Conservation (phyloP, 495 filamentous ascomycete species). For the Penicillium psychrofluorescens region DNA sequence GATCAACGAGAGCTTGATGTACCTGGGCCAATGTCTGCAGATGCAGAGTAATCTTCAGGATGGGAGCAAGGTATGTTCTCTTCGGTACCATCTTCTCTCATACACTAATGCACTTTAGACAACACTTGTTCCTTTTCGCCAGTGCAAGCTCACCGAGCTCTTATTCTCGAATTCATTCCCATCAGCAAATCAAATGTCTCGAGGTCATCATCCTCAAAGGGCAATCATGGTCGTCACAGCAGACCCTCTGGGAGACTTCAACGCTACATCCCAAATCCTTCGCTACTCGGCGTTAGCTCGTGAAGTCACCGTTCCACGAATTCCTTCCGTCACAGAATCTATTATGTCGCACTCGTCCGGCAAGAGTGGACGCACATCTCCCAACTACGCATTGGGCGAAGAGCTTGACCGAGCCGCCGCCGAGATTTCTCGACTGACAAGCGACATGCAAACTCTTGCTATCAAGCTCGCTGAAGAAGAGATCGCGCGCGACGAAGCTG, state of each 20-base stretch:
- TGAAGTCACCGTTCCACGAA: conserved; percentile 86
- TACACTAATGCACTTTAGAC: conserved; percentile 37
- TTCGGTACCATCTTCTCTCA: background rate
- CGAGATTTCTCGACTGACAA: conserved; percentile 66
- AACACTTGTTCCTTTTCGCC: conserved; percentile 81
- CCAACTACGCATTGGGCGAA: conserved; percentile 45
- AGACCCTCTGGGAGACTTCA: conserved; percentile 89
- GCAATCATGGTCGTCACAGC: conserved; percentile 96
- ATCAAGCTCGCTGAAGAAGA: conserved; percentile 56
- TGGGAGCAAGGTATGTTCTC: conserved; percentile 57
- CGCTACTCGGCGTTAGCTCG: conserved; percentile 90
- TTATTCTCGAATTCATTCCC: conserved; percentile 95
- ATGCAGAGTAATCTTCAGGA: conserved; percentile 79
- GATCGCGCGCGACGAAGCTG: conserved; percentile 45
- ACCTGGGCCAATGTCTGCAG: conserved; percentile 92
- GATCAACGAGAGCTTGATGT: conserved; percentile 98
- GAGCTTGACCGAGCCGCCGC: conserved; percentile 70
- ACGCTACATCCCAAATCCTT: conserved; percentile 91
- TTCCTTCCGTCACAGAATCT: conserved; percentile 66
- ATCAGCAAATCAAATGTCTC: conserved; percentile 47
- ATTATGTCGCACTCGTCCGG: conserved; percentile 42
- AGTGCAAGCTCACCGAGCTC: conserved; percentile 94
- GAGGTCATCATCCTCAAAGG: conserved; percentile 65
- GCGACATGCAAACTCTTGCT: conserved; percentile 61
- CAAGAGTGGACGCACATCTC: conserved; percentile 41